Evolutionary conservation across 352 stramenopile genomes (phyloP).

Genomic region (Pilasporangium apinafurcum): DNA sequence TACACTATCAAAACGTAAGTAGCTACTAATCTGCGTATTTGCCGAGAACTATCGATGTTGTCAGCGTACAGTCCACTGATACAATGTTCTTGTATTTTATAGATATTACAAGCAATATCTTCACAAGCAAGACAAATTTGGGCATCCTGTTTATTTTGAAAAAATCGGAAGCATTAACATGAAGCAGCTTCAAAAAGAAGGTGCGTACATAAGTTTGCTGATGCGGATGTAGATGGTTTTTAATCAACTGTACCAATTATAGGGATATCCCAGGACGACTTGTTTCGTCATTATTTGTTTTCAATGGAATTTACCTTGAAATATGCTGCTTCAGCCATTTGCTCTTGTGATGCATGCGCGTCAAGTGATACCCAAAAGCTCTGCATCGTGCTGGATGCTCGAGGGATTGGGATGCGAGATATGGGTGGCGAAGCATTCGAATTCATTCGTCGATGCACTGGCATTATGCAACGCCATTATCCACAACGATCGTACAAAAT

Average conservation of each 20-base stretch:
- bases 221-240: not conserved
- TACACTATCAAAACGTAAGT: constrained; percentile 62
- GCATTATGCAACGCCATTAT: constrained; percentile 86
- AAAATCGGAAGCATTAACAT: constrained; percentile 83
- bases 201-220: constrained; percentile 1
- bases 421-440: constrained; percentile 72
- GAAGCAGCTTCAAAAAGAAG: constrained; percentile 58
- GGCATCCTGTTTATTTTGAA: constrained; percentile 76
- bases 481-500: constrained; percentile 88
- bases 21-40: not conserved
- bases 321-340: constrained; percentile 55
- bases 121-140: constrained; percentile 76
- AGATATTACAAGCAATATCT: constrained; percentile 76
- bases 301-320: constrained; percentile 81
- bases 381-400: constrained; percentile 67
- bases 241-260: not conserved
- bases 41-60: not conserved
- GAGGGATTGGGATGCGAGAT: constrained; percentile 69
- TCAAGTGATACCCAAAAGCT: constrained; percentile 69
- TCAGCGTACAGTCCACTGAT: not conserved
- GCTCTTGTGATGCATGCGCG: constrained; percentile 44
- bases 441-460: constrained; percentile 75
- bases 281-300: constrained; percentile 83
- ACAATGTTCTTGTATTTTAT: constrained; percentile 1
- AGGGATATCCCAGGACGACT: constrained; percentile 52